Conservation (phyloP, 139 green algal genomes). For the Spirogloea muscicola region DNA sequence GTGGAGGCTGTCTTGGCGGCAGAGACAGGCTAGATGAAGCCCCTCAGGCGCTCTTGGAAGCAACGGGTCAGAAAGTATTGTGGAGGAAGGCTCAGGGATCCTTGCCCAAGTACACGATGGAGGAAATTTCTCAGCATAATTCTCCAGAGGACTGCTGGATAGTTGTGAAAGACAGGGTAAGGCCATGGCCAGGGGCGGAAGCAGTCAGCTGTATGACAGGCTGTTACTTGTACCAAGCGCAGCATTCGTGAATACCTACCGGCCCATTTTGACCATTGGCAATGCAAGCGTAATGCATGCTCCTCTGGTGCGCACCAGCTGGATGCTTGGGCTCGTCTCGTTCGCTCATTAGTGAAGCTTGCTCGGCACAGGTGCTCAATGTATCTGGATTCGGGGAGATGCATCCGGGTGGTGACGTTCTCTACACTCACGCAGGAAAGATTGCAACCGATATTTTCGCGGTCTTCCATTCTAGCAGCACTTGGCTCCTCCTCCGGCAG, state of each 20-base stretch:
- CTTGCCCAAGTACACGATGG: constrained; percentile 39
- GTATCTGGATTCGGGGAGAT: constrained; percentile 50
- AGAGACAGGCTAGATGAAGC: too few relatives aligned
- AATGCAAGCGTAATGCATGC: neutral
- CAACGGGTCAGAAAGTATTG: too few relatives aligned
- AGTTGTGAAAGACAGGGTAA: constrained; percentile 48
- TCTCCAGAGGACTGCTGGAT: constrained; percentile 49
- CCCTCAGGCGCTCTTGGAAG: too few relatives aligned
- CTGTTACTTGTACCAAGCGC: too few relatives aligned
- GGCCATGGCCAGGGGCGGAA: too few relatives aligned
- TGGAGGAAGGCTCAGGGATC: too few relatives aligned
- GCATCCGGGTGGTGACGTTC: constrained; percentile 64
- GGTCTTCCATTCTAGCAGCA: constrained; percentile 55
- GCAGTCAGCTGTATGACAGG: neutral
- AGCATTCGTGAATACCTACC: constrained; percentile 3
- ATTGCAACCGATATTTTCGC: constrained; percentile 67
- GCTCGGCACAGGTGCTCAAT: constrained; percentile 71
- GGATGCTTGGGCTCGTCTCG: neutral
- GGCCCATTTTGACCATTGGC: neutral
- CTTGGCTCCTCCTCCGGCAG: constrained; percentile 49
- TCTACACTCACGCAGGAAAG: constrained; percentile 59
- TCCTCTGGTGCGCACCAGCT: neutral
- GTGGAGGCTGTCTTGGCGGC: too few relatives aligned
- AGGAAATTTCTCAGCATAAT: constrained; percentile 47
- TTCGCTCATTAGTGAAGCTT: too few relatives aligned